Conservation (phyloP, 2,329 filamentous ascomycete species). For the Torrubiella hemipterigena region DNA sequence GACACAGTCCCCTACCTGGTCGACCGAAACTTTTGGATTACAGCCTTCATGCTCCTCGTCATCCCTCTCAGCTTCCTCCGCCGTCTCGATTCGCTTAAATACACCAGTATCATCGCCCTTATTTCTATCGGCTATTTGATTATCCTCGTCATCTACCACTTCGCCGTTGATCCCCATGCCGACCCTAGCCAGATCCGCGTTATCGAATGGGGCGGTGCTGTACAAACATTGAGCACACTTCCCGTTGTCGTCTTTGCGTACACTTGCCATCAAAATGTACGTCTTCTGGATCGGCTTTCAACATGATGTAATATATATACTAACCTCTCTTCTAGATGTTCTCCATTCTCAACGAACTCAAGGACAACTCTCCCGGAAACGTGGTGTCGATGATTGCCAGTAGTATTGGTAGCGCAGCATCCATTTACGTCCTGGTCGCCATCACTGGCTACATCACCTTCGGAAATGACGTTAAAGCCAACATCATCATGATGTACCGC, state of each 20-base stretch:
- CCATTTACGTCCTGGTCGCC: constrained; percentile 80
- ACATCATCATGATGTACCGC: constrained; percentile 73
- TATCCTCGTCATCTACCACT: constrained; percentile 87
- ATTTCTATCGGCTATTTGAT: constrained; percentile 92
- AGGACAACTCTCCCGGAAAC: constrained; percentile 62
- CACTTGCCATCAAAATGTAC: constrained; percentile 93
- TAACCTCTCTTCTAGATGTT: constrained; percentile 67
- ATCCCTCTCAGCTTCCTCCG: constrained; percentile 90
- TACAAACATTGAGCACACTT: constrained; percentile 71
- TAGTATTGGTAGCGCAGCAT: constrained; percentile 81
- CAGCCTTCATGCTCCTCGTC: constrained; percentile 90
- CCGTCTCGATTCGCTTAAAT: constrained; percentile 88
- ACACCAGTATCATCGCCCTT: constrained; percentile 84
- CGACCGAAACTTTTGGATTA: constrained; percentile 95
- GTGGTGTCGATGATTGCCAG: constrained; percentile 68
- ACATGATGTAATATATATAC: constrained; percentile 7
- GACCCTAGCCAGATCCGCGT: constrained; percentile 65
- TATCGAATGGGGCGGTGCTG: constrained; percentile 66
- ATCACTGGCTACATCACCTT: constrained; percentile 95
- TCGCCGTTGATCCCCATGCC: constrained; percentile 63
- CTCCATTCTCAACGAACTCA: constrained; percentile 91
- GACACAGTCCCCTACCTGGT: constrained; percentile 59
- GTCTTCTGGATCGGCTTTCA: constrained; percentile 13
- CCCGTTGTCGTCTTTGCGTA: constrained; percentile 99
- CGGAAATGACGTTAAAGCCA: constrained; percentile 77